Percentiles rank a stretch among this genome's conserved stretches.
These are phyloP conservation scores for Salix purpurea DNA, from an alignment of 345 rosid species.

Conservation along the genomic window DNA sequence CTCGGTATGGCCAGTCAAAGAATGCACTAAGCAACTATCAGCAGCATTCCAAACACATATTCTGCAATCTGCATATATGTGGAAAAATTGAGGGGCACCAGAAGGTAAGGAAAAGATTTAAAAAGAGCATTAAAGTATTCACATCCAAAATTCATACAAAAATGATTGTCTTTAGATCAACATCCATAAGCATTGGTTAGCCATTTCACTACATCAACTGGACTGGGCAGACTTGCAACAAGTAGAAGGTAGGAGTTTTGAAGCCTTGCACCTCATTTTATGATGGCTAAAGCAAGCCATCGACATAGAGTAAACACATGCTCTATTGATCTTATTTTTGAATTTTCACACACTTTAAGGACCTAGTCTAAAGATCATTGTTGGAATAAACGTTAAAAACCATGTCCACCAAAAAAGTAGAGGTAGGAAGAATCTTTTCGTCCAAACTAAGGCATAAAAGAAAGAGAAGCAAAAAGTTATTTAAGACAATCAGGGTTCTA, in stretches of 20 bases:
- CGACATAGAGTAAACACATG: background rate
- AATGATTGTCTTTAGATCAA: background rate
- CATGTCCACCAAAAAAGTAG: no score
- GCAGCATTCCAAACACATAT: conserved; percentile 99
- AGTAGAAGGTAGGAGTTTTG: background rate
- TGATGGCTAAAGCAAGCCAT: background rate
- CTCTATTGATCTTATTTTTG: background rate
- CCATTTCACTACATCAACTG: background rate
- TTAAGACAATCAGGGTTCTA: no score
- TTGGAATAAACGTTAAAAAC: background rate
- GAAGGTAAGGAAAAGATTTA: conserved; percentile 5
- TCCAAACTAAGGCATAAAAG: background rate
- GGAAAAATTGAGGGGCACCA: conserved; percentile 7
- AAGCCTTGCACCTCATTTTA: background rate
- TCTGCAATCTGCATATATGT: conserved; percentile 80
- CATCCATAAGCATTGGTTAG: background rate
- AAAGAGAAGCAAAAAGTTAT: no score
- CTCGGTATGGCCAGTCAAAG: conserved; percentile 89
- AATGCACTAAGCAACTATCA: conserved; percentile 93
- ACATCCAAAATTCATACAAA: background rate
- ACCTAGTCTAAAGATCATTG: background rate
- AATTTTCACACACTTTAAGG: background rate
- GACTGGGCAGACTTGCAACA: background rate
- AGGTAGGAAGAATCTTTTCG: background rate
- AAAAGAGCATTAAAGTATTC: background rate